A percentile compares a stretch with the other conserved stretches of the same genome.
Evolutionary conservation across 2,329 filamentous ascomycete species (phyloP).

Genomic region (Exophiala bonariae): DNA sequence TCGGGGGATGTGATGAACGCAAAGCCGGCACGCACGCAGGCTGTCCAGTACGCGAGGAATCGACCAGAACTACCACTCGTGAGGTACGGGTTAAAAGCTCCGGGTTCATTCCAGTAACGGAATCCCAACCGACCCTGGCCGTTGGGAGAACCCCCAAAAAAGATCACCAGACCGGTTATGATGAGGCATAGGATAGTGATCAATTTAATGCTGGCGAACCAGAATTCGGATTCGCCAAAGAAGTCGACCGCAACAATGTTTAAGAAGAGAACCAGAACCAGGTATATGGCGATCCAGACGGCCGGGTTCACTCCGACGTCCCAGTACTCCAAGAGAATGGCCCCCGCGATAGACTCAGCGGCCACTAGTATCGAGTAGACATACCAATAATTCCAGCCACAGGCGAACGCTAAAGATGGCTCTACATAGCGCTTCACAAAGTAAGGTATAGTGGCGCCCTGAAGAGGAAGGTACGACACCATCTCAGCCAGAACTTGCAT

Average conservation of each 20-base stretch:
- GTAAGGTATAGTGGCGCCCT: too few relatives aligned
- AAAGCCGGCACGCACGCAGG: constrained; percentile 45
- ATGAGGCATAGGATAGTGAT: constrained; percentile 52
- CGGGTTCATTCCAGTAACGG: constrained; percentile 51
- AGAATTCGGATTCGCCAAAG: constrained; percentile 56
- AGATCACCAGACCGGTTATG: constrained; percentile 50
- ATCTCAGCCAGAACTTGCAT: too few relatives aligned
- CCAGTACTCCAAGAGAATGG: too few relatives aligned
- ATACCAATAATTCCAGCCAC: too few relatives aligned
- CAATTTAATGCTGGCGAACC: constrained; percentile 51
- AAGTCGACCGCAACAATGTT: constrained; percentile 45
- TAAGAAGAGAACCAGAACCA: constrained; percentile 37
- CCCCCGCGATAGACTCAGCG: too few relatives aligned
- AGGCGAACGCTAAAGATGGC: too few relatives aligned
- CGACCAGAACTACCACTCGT: constrained; percentile 44
- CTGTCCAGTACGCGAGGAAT: constrained; percentile 42
- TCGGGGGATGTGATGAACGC: constrained; percentile 46
- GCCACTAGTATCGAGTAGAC: too few relatives aligned
- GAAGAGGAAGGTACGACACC: too few relatives aligned
- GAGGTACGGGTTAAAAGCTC: constrained; percentile 63
- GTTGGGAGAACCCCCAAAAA: constrained; percentile 48
- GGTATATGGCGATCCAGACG: constrained; percentile 35
- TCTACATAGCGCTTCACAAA: too few relatives aligned
- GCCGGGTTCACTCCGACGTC: constrained; percentile 38
- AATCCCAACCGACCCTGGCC: constrained; percentile 47